Percentiles rank a stretch among this genome's conserved stretches.
phyloP scores from a whole-genome alignment of 1,139 yeast genomes.

The Kodamaea alishanica region DNA sequence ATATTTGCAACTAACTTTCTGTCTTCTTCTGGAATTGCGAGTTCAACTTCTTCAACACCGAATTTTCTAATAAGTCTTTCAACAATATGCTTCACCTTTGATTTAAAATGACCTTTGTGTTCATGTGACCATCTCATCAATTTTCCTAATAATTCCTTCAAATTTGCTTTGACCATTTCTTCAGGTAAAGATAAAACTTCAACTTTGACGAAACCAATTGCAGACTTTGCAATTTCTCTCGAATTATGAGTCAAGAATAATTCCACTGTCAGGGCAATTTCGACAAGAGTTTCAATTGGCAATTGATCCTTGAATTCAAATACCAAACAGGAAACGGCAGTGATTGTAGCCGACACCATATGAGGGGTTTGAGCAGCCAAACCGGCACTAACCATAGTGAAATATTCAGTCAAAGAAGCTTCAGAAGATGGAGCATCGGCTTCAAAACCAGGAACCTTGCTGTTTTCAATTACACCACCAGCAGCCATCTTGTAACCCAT shows the following conservation, averaged over 20 bases:
- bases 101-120: slow-evolving; percentile 90
- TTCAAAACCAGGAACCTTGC: slow-evolving; percentile 67
- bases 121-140: slow-evolving; percentile 93
- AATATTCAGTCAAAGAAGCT: slow-evolving; percentile 75
- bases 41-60: slow-evolving; percentile 77
- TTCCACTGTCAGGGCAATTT: slow-evolving; percentile 84
- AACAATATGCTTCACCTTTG: slow-evolving; percentile 86
- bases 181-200: slow-evolving; percentile 83
- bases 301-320: slow-evolving; percentile 76
- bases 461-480: slow-evolving; percentile 68
- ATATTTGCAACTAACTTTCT: slow-evolving; percentile 77
- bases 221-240: slow-evolving; percentile 89
- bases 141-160: slow-evolving; percentile 63
- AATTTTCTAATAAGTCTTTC: slow-evolving; percentile 89
- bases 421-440: slow-evolving; percentile 55
- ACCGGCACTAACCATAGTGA: slow-evolving; percentile 95
- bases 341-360: slow-evolving; percentile 93
- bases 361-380: slow-evolving; percentile 90
- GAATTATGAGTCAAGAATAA: slow-evolving; percentile 85
- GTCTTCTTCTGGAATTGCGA: slow-evolving; percentile 84
- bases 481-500: slow-evolving; percentile 78
- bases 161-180: slow-evolving; percentile 65
- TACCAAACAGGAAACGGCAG: slow-evolving; percentile 81
- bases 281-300: slow-evolving; percentile 56
- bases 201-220: slow-evolving; percentile 91